These are phyloP conservation scores for Talaromyces sp. DNA, from an alignment of 2,329 filamentous ascomycete species.

Conservation along the genomic window DNA sequence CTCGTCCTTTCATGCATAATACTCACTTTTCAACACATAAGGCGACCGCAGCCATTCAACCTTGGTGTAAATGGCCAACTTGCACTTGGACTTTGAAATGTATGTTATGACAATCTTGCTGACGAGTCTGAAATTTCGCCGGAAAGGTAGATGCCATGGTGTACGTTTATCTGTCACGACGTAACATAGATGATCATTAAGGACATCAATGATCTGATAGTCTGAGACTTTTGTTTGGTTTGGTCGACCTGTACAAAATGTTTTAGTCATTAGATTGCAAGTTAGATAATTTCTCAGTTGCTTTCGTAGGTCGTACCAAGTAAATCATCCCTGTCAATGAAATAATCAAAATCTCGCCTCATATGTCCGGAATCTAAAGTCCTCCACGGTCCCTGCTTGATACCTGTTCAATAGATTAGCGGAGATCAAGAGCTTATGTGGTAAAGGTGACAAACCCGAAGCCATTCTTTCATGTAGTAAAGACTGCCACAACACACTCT, in stretches of 20 bases:
- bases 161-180: conserved; percentile 63
- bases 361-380: conserved; percentile 68
- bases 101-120: conserved; percentile 94
- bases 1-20: not conserved
- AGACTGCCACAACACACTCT: conserved; percentile 89
- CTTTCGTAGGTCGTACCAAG: conserved; percentile 52
- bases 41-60: conserved; percentile 80
- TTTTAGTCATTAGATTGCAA: not conserved
- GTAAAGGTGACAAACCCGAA: conserved; percentile 46
- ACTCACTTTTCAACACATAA: conserved; percentile 47
- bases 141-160: conserved; percentile 82
- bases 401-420: conserved; percentile 47
- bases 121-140: conserved; percentile 73
- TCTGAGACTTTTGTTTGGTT: conserved; percentile 68
- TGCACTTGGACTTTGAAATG: conserved; percentile 85
- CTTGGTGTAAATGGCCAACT: conserved; percentile 81
- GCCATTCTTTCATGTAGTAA: conserved; percentile 81
- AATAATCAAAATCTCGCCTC: conserved; percentile 77
- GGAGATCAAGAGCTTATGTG: not conserved
- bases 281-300: not conserved
- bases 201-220: conserved; percentile 80
- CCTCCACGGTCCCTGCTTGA: conserved; percentile 83
- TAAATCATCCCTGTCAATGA: conserved; percentile 66
- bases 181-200: conserved; percentile 73
- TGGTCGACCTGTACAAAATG: conserved; percentile 38